Evolutionary conservation across 768 basidiomycete species (phyloP).

Genomic region (Podaxis rugospora): DNA sequence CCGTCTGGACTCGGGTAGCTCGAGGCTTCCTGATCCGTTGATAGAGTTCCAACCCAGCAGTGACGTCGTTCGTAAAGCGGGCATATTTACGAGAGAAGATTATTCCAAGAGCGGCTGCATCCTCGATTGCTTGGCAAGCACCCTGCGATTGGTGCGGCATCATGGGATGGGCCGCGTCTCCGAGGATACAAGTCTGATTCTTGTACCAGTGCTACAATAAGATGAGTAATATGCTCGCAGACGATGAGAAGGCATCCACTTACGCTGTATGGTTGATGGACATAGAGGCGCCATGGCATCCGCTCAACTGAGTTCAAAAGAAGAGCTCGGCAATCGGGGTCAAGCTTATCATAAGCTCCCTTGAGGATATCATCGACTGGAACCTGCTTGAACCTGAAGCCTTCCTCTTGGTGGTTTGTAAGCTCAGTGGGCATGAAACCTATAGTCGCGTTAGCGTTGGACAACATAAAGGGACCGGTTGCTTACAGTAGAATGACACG

Average conservation of each 20-base stretch:
- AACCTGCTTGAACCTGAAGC: constrained; percentile 26
- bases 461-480: not conserved
- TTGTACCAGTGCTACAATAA: constrained; percentile 20
- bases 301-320: constrained; percentile 25
- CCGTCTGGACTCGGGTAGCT: constrained; percentile 25
- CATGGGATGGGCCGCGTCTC: constrained; percentile 26
- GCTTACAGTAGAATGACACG: constrained; percentile 27
- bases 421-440: constrained; percentile 31
- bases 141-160: constrained; percentile 29
- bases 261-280: constrained; percentile 27
- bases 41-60: constrained; percentile 22
- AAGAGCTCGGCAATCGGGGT: constrained; percentile 24
- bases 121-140: constrained; percentile 27
- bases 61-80: constrained; percentile 20
- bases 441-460: constrained; percentile 1
- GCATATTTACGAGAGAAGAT: constrained; percentile 25
- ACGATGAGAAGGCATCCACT: not conserved
- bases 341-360: constrained; percentile 25
- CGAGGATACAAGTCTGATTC: constrained; percentile 23
- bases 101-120: constrained; percentile 28
- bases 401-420: constrained; percentile 28
- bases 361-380: constrained; percentile 25
- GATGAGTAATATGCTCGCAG: not conserved
- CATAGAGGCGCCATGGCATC: constrained; percentile 31
- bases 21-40: constrained; percentile 25